phyloP scores from a whole-genome alignment of 257 asterid genomes.

The Agastache rugosa region DNA sequence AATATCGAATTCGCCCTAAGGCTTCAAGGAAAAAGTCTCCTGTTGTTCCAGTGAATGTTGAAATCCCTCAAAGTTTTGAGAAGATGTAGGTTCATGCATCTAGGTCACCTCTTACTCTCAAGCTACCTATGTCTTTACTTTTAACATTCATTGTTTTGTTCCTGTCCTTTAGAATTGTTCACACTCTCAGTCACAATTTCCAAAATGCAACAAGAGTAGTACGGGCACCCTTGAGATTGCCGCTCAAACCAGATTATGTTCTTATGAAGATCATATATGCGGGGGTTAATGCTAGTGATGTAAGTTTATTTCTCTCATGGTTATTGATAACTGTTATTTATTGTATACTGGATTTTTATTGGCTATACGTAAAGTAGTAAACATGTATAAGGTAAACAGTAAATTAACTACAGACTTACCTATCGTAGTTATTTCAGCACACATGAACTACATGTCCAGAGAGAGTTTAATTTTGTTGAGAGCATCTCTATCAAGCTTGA shows the following conservation, averaged over 20 bases:
- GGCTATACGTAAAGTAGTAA: neutral
- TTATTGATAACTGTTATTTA: slow-evolving; percentile 1
- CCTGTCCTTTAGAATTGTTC: slow-evolving; percentile 69
- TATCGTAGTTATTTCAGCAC: slow-evolving; percentile 6
- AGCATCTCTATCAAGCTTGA: slow-evolving; percentile 22
- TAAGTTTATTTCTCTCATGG: slow-evolving; percentile 51
- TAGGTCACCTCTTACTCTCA: slow-evolving; percentile 12
- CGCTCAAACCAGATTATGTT: slow-evolving; percentile 78
- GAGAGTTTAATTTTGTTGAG: slow-evolving; percentile 11
- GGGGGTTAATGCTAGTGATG: slow-evolving; percentile 99
- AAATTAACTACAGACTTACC: neutral
- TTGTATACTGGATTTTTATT: slow-evolving; percentile 23
- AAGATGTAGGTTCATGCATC: slow-evolving; percentile 64
- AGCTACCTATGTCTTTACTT: slow-evolving; percentile 29
- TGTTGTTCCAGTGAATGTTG: slow-evolving; percentile 53
- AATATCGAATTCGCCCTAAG: slow-evolving; percentile 52
- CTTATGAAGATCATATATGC: slow-evolving; percentile 92
- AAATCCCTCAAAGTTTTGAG: slow-evolving; percentile 76
- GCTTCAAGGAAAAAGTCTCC: slow-evolving; percentile 51
- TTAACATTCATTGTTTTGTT: slow-evolving; percentile 35
- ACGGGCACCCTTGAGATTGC: slow-evolving; percentile 63
- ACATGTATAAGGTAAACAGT: neutral
- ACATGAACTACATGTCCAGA: slow-evolving; percentile 24
- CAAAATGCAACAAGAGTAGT: slow-evolving; percentile 76
- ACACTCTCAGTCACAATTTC: slow-evolving; percentile 86